A percentile compares a stretch with the other conserved stretches of the same genome.
phyloP scores from a whole-genome alignment of 495 filamentous ascomycete genomes.

The Neurospora sp. region DNA sequence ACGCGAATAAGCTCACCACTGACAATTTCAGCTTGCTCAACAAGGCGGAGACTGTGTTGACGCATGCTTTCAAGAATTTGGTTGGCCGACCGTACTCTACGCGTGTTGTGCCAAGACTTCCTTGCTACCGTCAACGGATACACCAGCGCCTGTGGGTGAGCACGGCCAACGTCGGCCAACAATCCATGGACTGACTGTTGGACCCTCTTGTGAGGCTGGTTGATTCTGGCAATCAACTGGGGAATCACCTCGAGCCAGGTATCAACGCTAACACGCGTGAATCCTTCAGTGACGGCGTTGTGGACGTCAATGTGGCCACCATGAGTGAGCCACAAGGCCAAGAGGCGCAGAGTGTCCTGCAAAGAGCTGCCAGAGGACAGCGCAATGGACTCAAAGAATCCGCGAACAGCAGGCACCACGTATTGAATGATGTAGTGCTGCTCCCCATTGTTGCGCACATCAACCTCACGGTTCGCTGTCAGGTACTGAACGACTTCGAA shows the following conservation, averaged over 20 bases:
- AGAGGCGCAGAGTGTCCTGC: slow-evolving; percentile 84
- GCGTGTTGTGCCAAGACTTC: slow-evolving; percentile 70
- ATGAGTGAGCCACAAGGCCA: slow-evolving; percentile 94
- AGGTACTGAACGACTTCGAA: slow-evolving; percentile 91
- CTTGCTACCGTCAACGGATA: slow-evolving; percentile 98
- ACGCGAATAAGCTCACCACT: slow-evolving; percentile 93
- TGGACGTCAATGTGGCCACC: slow-evolving; percentile 84
- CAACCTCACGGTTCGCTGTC: slow-evolving; percentile 49
- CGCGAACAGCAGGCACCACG: slow-evolving; percentile 85
- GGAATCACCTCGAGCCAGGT: slow-evolving; percentile 98
- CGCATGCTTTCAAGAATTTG: slow-evolving; percentile 98
- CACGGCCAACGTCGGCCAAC: slow-evolving; percentile 80
- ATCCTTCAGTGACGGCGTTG: slow-evolving; percentile 75
- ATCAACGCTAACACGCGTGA: slow-evolving; percentile 83
- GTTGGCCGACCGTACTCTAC: slow-evolving; percentile 72
- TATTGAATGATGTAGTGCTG: slow-evolving; percentile 57
- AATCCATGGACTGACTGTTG: slow-evolving; percentile 84
- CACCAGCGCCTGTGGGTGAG: slow-evolving; percentile 96
- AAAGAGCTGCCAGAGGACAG: slow-evolving; percentile 84
- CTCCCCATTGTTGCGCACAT: slow-evolving; percentile 46
- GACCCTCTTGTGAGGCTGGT: slow-evolving; percentile 79
- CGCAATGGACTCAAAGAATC: slow-evolving; percentile 92
- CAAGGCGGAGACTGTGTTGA: slow-evolving; percentile 83
- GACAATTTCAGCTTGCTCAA: slow-evolving; percentile 90
- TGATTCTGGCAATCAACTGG: slow-evolving; percentile 93